These are phyloP conservation scores for Peniophora sp. DNA, from an alignment of 1,284 basidiomycete species.

Conservation along the genomic window DNA sequence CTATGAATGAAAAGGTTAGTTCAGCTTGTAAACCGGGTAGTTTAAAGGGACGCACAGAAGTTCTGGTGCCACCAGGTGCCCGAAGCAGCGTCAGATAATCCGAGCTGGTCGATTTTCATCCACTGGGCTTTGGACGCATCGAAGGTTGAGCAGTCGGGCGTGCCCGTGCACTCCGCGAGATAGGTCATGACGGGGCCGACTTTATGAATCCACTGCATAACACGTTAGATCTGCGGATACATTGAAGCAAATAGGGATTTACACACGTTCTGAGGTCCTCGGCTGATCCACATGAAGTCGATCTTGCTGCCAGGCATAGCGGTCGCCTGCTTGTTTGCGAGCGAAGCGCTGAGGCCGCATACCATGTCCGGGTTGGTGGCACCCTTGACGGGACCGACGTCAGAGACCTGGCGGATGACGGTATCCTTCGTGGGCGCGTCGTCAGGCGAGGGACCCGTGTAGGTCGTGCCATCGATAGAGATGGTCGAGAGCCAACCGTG, in stretches of 20 bases:
- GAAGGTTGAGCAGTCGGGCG: conserved; percentile 36
- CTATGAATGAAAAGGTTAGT: background rate
- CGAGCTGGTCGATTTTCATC: conserved; percentile 59
- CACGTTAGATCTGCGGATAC: conserved; percentile 2
- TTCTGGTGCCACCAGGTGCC: conserved; percentile 19
- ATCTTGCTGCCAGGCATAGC: conserved; percentile 60
- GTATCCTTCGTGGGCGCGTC: conserved; percentile 27
- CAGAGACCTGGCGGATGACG: conserved; percentile 41
- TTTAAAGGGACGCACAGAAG: conserved; percentile 14
- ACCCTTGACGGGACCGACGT: conserved; percentile 55
- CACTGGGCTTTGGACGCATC: conserved; percentile 50
- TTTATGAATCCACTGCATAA: conserved; percentile 59
- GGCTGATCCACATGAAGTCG: conserved; percentile 53
- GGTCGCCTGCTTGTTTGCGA: conserved; percentile 27
- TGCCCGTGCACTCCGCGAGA: conserved; percentile 45
- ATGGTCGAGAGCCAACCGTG: conserved; percentile 53
- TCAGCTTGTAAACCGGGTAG: background rate
- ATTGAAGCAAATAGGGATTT: background rate
- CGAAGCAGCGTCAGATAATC: conserved; percentile 15
- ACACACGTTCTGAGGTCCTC: conserved; percentile 36
- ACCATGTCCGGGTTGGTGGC: conserved; percentile 48
- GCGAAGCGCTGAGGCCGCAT: conserved; percentile 40
- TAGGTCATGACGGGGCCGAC: conserved; percentile 69
- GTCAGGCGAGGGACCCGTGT: conserved; percentile 45
- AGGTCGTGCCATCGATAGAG: conserved; percentile 46